A percentile compares a stretch with the other conserved stretches of the same genome.
Conservation (phyloP, 2,329 filamentous ascomycete species). For the Aspergillus fischeri region DNA sequence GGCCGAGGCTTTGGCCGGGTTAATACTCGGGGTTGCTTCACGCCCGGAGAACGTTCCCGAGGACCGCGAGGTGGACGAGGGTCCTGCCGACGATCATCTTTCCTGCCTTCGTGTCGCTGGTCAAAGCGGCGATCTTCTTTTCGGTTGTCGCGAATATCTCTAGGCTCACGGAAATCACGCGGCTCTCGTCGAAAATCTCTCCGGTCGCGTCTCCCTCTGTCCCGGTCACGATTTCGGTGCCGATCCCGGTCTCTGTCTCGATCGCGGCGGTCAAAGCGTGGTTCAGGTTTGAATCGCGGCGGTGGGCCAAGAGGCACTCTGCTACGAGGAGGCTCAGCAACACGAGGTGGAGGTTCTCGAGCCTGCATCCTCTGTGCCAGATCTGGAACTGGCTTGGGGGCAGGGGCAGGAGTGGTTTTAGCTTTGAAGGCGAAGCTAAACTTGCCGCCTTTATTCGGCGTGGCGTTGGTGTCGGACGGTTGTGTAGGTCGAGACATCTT, state of each 20-base stretch:
- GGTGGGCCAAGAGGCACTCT: slow-evolving; percentile 34
- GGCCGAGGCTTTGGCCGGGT: slow-evolving; percentile 69
- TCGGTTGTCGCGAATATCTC: slow-evolving; percentile 26
- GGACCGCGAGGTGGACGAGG: slow-evolving; percentile 46
- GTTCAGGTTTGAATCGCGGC: slow-evolving; percentile 39
- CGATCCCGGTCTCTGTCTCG: slow-evolving; percentile 39
- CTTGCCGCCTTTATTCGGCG: slow-evolving; percentile 57
- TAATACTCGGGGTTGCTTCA: slow-evolving; percentile 60
- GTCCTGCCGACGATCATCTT: slow-evolving; percentile 30
- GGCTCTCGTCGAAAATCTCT: slow-evolving; percentile 30
- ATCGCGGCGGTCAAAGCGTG: slow-evolving; percentile 40
- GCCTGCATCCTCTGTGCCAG: slow-evolving; percentile 45
- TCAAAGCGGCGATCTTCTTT: slow-evolving; percentile 41
- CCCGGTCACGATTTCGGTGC: slow-evolving; percentile 27
- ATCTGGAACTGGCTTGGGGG: slow-evolving; percentile 49
- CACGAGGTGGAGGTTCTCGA: slow-evolving; percentile 36
- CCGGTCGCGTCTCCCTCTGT: slow-evolving; percentile 31
- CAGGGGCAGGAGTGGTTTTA: slow-evolving; percentile 58
- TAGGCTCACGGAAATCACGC: slow-evolving; percentile 27
- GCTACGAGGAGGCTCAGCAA: slow-evolving; percentile 34
- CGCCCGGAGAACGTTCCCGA: slow-evolving; percentile 44
- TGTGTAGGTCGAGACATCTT: slow-evolving; percentile 55
- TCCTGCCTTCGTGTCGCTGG: slow-evolving; percentile 36
- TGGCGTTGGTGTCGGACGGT: slow-evolving; percentile 52
- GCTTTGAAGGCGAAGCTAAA: slow-evolving; percentile 94